Conservation (phyloP, 2,329 filamentous ascomycete species). For the Ophiostoma sp. region DNA sequence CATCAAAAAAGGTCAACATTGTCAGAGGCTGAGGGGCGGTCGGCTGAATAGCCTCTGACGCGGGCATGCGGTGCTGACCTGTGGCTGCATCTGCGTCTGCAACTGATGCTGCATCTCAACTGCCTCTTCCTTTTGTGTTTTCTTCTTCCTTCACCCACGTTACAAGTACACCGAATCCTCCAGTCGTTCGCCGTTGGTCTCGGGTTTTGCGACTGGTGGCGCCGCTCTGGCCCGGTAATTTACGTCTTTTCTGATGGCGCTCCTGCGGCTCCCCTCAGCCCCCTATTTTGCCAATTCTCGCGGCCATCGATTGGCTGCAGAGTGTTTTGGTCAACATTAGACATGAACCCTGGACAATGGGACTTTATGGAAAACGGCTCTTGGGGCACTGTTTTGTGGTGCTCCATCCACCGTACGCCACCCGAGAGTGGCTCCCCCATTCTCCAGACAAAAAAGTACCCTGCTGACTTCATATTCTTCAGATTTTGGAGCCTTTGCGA, state of each 20-base stretch:
- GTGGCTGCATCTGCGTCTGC: neutral
- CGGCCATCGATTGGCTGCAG: constrained; percentile 5
- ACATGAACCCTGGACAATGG: neutral
- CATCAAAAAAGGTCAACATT: constrained; percentile 9
- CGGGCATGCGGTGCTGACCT: neutral
- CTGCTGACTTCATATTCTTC: neutral
- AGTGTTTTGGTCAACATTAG: neutral
- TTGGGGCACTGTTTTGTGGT: neutral
- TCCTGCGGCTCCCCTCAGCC: neutral
- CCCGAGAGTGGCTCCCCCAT: neutral
- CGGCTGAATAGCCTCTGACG: constrained; percentile 9
- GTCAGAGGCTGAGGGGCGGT: constrained; percentile 8
- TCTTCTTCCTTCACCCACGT: neutral
- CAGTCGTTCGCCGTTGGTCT: neutral
- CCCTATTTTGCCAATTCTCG: constrained; percentile 12
- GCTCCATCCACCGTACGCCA: neutral
- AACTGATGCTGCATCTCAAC: neutral
- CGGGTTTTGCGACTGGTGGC: neutral
- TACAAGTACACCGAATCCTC: neutral
- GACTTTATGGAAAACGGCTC: neutral
- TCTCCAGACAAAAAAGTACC: neutral
- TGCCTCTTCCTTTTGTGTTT: neutral
- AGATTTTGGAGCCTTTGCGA: too few relatives aligned
- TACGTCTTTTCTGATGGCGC: neutral
- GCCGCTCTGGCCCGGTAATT: constrained; percentile 11